These are phyloP conservation scores for Rutstroemia sp. DNA, from an alignment of 2,329 filamentous ascomycete species.

Conservation along the genomic window DNA sequence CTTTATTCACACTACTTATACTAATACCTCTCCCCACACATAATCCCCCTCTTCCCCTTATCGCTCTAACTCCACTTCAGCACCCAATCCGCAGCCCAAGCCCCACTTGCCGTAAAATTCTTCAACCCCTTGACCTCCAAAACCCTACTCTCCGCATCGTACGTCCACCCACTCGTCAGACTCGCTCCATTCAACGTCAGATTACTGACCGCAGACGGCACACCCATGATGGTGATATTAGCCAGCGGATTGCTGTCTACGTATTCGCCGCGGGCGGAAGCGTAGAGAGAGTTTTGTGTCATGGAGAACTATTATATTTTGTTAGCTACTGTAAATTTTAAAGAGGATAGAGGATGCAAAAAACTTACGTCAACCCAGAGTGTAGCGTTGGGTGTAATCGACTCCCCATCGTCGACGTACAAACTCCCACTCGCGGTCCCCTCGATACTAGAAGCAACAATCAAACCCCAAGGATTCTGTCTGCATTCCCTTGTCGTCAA, in stretches of 20 bases:
- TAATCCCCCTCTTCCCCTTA: no score
- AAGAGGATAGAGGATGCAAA: no score
- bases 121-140: conserved; percentile 45
- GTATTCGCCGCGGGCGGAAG: conserved; percentile 43
- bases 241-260: conserved; percentile 49
- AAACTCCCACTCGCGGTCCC: conserved; percentile 53
- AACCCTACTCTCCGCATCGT: conserved; percentile 39
- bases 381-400: conserved; percentile 46
- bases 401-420: conserved; percentile 72
- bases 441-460: conserved; percentile 50
- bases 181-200: conserved; percentile 45
- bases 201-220: conserved; percentile 33
- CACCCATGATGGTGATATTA: conserved; percentile 57
- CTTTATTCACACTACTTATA: no score
- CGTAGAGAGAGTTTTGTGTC: conserved; percentile 38
- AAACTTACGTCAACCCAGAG: conserved; percentile 39
- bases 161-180: conserved; percentile 40
- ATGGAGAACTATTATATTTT: conserved; percentile 32
- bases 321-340: not conserved
- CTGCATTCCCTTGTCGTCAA: conserved; percentile 59
- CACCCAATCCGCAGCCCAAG: conserved; percentile 51
- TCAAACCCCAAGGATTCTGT: conserved; percentile 57
- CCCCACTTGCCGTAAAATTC: conserved; percentile 41
- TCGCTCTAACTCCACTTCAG: conserved; percentile 40
- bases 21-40: no score